These are phyloP conservation scores for Eucalyptus melliodora DNA, from an alignment of 345 rosid species.

Conservation along the genomic window DNA sequence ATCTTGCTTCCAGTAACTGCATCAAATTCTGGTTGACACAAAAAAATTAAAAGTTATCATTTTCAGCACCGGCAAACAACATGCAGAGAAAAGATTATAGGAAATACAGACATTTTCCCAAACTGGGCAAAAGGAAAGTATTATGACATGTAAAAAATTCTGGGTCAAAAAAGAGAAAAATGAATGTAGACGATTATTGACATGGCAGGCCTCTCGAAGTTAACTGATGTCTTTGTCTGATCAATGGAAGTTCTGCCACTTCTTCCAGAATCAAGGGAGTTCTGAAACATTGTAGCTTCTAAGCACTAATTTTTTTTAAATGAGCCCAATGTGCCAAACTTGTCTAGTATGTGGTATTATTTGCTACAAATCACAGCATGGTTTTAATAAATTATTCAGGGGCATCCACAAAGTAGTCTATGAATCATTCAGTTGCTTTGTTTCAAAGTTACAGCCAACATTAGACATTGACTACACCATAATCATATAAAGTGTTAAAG, in stretches of 20 bases:
- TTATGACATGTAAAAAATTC: neutral
- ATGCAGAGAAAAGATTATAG: neutral
- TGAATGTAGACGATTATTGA: neutral
- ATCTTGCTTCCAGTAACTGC: constrained; percentile 86
- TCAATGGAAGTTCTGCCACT: neutral
- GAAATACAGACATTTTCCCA: neutral
- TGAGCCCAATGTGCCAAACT: neutral
- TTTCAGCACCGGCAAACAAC: neutral
- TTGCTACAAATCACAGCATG: neutral
- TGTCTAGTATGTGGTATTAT: neutral
- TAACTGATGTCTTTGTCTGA: neutral
- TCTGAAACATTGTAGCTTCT: neutral
- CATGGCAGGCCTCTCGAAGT: neutral
- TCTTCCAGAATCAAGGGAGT: neutral
- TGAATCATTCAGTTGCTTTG: neutral
- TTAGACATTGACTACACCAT: neutral
- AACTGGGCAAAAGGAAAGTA: neutral
- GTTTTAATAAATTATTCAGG: neutral
- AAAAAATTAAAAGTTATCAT: neutral
- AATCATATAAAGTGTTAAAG: neutral
- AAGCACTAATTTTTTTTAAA: neutral
- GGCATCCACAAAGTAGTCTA: neutral
- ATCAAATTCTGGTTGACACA: constrained; percentile 58
- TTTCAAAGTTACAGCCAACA: neutral
- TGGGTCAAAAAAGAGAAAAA: neutral